These are phyloP conservation scores for Cucurbitaria berberidis DNA, from an alignment of 2,329 filamentous ascomycete species.

Conservation along the genomic window DNA sequence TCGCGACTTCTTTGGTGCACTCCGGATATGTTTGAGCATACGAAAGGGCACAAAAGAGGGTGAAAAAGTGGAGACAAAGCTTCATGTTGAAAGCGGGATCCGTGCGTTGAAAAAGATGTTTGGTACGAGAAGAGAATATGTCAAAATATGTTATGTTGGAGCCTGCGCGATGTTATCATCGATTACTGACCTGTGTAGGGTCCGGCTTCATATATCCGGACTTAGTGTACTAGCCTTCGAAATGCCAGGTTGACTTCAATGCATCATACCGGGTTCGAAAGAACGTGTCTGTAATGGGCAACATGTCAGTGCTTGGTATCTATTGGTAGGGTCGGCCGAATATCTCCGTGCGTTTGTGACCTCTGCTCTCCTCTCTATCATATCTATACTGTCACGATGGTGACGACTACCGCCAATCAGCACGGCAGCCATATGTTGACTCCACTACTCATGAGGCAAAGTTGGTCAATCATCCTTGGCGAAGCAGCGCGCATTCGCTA, in stretches of 20 bases:
- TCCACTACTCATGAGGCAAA: not conserved
- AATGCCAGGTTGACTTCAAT: not conserved
- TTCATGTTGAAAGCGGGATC: constrained; percentile 13
- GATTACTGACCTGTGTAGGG: not conserved
- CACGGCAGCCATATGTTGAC: constrained; percentile 1
- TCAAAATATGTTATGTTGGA: not conserved
- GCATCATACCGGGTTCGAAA: not conserved
- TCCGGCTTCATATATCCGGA: not conserved
- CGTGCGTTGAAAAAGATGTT: not conserved
- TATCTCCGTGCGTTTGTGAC: not conserved
- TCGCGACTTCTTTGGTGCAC: constrained; percentile 31
- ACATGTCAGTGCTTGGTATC: not conserved
- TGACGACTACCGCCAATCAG: not conserved
- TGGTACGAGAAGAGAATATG: not conserved
- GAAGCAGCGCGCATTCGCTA: constrained; percentile 10
- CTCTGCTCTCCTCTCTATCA: not conserved
- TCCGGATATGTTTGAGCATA: constrained; percentile 24
- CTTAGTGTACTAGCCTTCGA: not conserved
- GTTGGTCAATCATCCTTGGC: constrained; percentile 16
- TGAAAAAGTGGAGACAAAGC: constrained; percentile 10
- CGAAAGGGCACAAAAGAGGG: constrained; percentile 15
- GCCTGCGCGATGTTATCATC: not conserved
- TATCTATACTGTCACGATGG: not conserved
- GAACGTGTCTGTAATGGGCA: not conserved
- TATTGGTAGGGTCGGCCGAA: not conserved